Percentiles rank a stretch among this genome's conserved stretches.
Evolutionary conservation across 2,329 filamentous ascomycete genomes (phyloP).

Genomic region (Xylariomycetidae sp.): DNA sequence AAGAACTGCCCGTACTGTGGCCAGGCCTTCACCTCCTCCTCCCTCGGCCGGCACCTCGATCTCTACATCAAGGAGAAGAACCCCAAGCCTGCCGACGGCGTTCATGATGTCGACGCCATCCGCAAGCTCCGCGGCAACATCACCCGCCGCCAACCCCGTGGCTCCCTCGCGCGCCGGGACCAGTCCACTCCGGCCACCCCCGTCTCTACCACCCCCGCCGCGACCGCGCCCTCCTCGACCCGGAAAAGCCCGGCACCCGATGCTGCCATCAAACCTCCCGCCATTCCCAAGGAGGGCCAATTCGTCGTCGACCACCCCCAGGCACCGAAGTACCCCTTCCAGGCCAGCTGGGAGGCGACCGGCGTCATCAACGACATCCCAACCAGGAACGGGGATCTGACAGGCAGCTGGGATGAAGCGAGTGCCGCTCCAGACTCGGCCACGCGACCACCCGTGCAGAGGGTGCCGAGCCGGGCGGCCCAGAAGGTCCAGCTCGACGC

Average conservation of each 20-base stretch:
- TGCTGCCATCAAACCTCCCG: constrained; percentile 29
- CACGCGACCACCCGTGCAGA: constrained; percentile 26
- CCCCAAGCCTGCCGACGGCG: constrained; percentile 76
- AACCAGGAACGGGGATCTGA: constrained; percentile 39
- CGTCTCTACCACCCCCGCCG: constrained; percentile 41
- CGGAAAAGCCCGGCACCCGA: constrained; percentile 38
- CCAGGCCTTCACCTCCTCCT: constrained; percentile 88
- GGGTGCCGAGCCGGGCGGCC: constrained; percentile 41
- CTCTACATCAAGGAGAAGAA: constrained; percentile 93
- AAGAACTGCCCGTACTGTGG: constrained; percentile 82
- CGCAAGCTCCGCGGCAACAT: constrained; percentile 75
- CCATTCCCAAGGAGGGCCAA: constrained; percentile 36
- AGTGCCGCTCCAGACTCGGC: constrained; percentile 26
- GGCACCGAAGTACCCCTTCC: constrained; percentile 48
- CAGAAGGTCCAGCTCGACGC: constrained; percentile 59
- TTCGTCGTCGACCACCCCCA: constrained; percentile 39
- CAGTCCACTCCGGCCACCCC: constrained; percentile 55
- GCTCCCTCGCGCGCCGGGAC: constrained; percentile 54
- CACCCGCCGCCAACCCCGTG: constrained; percentile 76
- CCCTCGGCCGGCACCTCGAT: constrained; percentile 86
- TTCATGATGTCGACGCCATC: constrained; percentile 89
- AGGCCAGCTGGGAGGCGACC: constrained; percentile 67
- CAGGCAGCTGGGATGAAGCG: constrained; percentile 24
- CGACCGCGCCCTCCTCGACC: no score
- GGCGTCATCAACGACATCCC: constrained; percentile 73